Conservation (phyloP, 2,329 filamentous ascomycete species). For the Curvularia hawaiiensis region DNA sequence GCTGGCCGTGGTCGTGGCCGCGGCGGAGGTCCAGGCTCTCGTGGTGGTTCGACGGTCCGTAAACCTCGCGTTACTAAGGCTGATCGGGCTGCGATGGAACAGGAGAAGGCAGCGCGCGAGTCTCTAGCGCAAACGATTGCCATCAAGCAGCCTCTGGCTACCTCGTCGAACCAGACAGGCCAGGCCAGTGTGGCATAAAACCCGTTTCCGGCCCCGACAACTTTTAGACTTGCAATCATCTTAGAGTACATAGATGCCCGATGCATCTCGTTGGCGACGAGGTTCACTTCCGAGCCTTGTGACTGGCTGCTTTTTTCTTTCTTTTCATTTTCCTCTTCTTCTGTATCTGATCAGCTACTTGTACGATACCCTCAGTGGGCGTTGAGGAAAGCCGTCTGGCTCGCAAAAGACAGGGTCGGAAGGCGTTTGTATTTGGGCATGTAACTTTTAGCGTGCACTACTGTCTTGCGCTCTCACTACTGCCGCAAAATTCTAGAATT, state of each 20-base stretch:
- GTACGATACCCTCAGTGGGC: constrained; percentile 25
- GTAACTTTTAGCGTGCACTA: background rate
- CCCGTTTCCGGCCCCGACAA: background rate
- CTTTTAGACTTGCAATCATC: background rate
- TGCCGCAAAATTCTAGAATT: constrained; percentile 10
- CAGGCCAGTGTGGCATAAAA: constrained; percentile 18
- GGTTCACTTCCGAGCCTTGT: background rate
- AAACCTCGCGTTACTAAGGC: constrained; percentile 88
- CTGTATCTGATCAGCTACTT: constrained; percentile 16
- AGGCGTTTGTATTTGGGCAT: constrained; percentile 8
- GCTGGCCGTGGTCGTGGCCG: constrained; percentile 52
- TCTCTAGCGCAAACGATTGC: constrained; percentile 48
- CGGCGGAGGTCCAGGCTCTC: constrained; percentile 68
- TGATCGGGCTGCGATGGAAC: constrained; percentile 79
- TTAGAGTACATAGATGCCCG: background rate
- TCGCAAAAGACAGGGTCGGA: constrained; percentile 10
- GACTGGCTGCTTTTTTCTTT: background rate
- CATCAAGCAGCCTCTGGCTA: constrained; percentile 28
- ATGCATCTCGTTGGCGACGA: background rate
- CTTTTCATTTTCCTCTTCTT: constrained; percentile 3
- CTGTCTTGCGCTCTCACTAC: background rate
- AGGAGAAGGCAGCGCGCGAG: constrained; percentile 79
- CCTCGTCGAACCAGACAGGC: constrained; percentile 18
- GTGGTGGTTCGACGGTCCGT: constrained; percentile 73
- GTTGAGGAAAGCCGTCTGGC: constrained; percentile 6